These are phyloP conservation scores for Claviceps pazoutovae DNA, from an alignment of 2,329 filamentous ascomycete species.

Conservation along the genomic window DNA sequence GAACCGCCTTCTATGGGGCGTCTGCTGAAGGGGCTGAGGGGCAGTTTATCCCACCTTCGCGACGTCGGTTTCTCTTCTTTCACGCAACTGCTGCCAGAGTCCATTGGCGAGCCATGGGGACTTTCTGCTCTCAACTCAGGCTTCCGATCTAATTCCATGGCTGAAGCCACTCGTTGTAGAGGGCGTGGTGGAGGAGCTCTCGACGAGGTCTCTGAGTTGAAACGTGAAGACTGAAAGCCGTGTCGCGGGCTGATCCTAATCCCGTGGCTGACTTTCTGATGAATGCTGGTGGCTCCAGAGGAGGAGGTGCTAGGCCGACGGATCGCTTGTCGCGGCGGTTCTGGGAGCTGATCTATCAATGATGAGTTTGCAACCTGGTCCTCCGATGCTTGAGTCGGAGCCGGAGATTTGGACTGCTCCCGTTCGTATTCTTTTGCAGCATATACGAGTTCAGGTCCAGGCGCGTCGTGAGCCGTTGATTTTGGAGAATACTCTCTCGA, in stretches of 20 bases:
- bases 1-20: conserved; percentile 20
- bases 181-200: conserved; percentile 11
- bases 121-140: conserved; percentile 8
- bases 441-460: not conserved
- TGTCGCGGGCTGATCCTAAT: not conserved
- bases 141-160: conserved; percentile 8
- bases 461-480: not conserved
- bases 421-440: conserved; percentile 5
- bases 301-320: not conserved
- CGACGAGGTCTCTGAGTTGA: conserved; percentile 11
- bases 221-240: conserved; percentile 13
- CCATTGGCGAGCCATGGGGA: conserved; percentile 11
- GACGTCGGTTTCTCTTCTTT: conserved; percentile 4
- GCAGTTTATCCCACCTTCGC: conserved; percentile 5
- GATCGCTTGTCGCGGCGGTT: not conserved
- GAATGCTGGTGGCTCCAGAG: conserved; percentile 1
- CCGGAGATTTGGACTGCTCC: conserved; percentile 5
- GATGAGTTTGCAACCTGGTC: conserved; percentile 1
- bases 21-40: conserved; percentile 15
- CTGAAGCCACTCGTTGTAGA: conserved; percentile 10
- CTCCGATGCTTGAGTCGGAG: not conserved
- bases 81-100: conserved; percentile 6
- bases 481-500: not conserved
- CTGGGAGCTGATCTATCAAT: conserved; percentile 3
- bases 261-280: not conserved